These are phyloP conservation scores for Neofusicoccum parvum DNA, from an alignment of 2,329 filamentous ascomycete species.

Conservation along the genomic window DNA sequence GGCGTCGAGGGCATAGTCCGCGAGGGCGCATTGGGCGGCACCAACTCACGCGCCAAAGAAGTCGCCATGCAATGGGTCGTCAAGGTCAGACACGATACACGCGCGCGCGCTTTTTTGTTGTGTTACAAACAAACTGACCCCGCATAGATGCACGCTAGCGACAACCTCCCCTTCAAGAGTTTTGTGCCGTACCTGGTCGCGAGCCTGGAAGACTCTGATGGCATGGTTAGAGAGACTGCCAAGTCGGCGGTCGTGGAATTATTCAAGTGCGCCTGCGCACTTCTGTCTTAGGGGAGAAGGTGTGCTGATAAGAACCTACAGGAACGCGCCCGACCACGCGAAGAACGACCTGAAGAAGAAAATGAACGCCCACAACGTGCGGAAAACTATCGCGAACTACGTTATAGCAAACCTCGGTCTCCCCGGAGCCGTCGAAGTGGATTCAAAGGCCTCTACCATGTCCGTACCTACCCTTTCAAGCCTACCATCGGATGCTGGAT, in stretches of 20 bases:
- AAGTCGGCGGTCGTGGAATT: slow-evolving; percentile 84
- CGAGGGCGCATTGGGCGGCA: slow-evolving; percentile 75
- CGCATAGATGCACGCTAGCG: slow-evolving; percentile 74
- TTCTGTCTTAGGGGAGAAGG: neutral
- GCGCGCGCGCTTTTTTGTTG: slow-evolving; percentile 22
- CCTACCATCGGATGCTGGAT: slow-evolving; percentile 45
- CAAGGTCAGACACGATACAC: slow-evolving; percentile 54
- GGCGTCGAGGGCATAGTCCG: slow-evolving; percentile 82
- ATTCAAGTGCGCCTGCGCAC: slow-evolving; percentile 64
- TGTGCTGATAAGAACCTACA: slow-evolving; percentile 35
- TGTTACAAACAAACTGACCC: slow-evolving; percentile 25
- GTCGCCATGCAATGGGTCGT: slow-evolving; percentile 82
- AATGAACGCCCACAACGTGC: slow-evolving; percentile 79
- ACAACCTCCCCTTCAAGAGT: slow-evolving; percentile 75
- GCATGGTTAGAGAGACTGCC: slow-evolving; percentile 80
- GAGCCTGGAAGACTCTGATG: slow-evolving; percentile 86
- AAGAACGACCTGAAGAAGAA: slow-evolving; percentile 89
- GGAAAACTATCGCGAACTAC: slow-evolving; percentile 80
- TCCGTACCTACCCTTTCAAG: slow-evolving; percentile 35
- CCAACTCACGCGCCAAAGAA: slow-evolving; percentile 84
- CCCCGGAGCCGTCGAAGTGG: slow-evolving; percentile 33
- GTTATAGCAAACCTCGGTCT: slow-evolving; percentile 76
- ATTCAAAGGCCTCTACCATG: slow-evolving; percentile 45
- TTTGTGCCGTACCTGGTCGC: slow-evolving; percentile 85
- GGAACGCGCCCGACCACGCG: slow-evolving; percentile 76